Base-by-base conservation (phyloP, 768 basidiomycete species). In the Saitozyma sp. region DNA sequence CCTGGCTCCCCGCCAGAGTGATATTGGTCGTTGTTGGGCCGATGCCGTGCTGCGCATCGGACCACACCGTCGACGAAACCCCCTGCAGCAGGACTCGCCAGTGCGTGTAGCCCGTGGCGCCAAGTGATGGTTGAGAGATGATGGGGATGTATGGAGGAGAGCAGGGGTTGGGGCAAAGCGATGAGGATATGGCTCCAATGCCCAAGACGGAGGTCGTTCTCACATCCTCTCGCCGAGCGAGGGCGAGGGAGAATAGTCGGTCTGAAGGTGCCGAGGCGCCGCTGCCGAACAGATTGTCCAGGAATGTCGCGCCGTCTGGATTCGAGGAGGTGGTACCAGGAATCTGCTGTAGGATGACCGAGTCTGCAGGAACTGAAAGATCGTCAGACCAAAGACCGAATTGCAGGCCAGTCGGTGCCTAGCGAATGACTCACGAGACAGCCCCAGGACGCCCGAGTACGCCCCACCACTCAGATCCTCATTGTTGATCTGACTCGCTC, bases 281-380 rank as follows among this genome's bases (percentile, higher is more conserved):
- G 3, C 67, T 58, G 14, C 75, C 76, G 58, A 79, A 79, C 11
- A 79, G 54, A 58, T 79, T 79, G 46, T 79, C 78, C 14, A 79
- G 71, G 58, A 79, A 77, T 0, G 74, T 76, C 13, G 78, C 78
- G 13, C 78, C 78, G 59, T 79, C 78, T 17, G 78, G 76, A 55
- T 71, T 58, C 6, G 70, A 72, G 7, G 64, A 59, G 6, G 78
- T 79, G 6, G 74, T 70, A 39, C 78, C 78, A 13, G 73, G 70
- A 16, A 79, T 74, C 9, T 64, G 48, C 9, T 56, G 59, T 16
- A 65, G 56, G 53, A 79, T 79, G 51, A 74, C 66, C 1, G 78
- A 79, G 57, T 73, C 73, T 6, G 73, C 78, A 9, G 78, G 76
- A 16, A 75, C 67, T 70, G 55, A 13, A 17, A 43, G 14, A 16